Percentiles rank a stretch among this genome's conserved stretches.
Evolutionary conservation across 768 basidiomycete genomes (phyloP).

Genomic region (Podaxis pistillaris): DNA sequence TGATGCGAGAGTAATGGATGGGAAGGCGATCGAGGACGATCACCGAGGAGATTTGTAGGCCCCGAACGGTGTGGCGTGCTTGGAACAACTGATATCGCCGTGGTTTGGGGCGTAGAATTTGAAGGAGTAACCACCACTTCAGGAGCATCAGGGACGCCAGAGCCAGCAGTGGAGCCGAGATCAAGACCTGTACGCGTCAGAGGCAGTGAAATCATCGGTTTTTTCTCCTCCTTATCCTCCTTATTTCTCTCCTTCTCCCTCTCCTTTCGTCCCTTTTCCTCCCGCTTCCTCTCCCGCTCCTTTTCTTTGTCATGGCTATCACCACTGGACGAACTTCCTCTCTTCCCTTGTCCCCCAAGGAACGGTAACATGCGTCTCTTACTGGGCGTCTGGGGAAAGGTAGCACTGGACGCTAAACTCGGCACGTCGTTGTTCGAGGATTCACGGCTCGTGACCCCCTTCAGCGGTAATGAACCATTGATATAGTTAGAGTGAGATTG

Average conservation of each 20-base stretch:
- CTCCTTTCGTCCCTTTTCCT: background rate
- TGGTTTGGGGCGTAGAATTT: background rate
- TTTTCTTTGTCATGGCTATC: background rate
- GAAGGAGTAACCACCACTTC: background rate
- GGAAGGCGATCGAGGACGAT: background rate
- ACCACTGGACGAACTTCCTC: constrained; percentile 6
- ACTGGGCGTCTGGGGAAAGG: constrained; percentile 3
- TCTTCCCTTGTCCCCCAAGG: background rate
- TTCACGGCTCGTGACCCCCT: background rate
- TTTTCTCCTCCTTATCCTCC: constrained; percentile 5
- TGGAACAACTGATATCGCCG: background rate
- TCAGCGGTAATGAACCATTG: background rate
- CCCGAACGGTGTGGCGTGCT: background rate
- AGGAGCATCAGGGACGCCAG: background rate
- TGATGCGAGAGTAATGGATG: background rate
- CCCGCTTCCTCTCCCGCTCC: constrained; percentile 6
- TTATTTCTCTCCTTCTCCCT: constrained; percentile 7
- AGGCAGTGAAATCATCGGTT: constrained; percentile 12
- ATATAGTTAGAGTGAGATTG: constrained; percentile 8
- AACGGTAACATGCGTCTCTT: constrained; percentile 12
- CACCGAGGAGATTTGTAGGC: background rate
- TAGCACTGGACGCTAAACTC: background rate
- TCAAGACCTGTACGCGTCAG: constrained; percentile 2
- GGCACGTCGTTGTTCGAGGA: background rate
- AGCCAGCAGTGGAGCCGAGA: background rate